Base-by-base conservation (phyloP, 768 basidiomycete species). In the Pilatotrama ljubarskyi region DNA sequence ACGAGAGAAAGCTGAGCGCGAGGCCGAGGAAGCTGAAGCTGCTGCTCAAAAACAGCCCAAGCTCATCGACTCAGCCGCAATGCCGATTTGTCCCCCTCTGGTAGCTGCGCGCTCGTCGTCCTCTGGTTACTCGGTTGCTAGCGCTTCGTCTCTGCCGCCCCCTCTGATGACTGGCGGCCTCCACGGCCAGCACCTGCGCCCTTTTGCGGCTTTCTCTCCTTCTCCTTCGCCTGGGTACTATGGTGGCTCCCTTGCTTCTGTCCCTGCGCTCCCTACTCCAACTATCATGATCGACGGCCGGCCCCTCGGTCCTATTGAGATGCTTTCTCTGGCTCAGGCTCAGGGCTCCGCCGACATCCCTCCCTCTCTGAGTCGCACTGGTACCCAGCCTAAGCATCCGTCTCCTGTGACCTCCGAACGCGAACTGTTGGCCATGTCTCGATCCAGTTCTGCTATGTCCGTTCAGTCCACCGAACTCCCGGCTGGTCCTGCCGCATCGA, bases 241-340 rank as follows among this genome's bases (percentile, higher is more conserved):
- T 18, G 10, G 24, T 7, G 38, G 20, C 9, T 40, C 24, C 2
- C 29, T 11, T 42, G 18, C 32, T 10, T 26, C 22, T 7, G 29
- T 32, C 10, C 40, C 55, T 5, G 15, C 46, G 5, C 20, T 55
- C 2, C 47, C 55, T 25, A 57, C 55, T 15, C 55, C 55, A 29
- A 38, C 47, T 9, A 57, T 57, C 47, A 57, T 50, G 47, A 24
- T 57, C 47, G 55, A 57, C 14, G 55, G 55, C n/a, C 38, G 55
- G 10, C 55, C 47, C 15, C 46, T 57, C 47, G n/a, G 26, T 24
- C 4, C 38, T 42, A 3, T n/a, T 0, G 14, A 14, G 6, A 18
- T 49, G n/a, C 47, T 2, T 5, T 41, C 38, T 25, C 51, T 25
- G 17, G 17, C 37, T 17, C 38, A 22, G 9, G 38, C 38, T 15